Evolutionary conservation across 2,329 filamentous ascomycete genomes (phyloP), one percentile per base, ranked within the genome.

Genomic region (Fusarium sp.): DNA sequence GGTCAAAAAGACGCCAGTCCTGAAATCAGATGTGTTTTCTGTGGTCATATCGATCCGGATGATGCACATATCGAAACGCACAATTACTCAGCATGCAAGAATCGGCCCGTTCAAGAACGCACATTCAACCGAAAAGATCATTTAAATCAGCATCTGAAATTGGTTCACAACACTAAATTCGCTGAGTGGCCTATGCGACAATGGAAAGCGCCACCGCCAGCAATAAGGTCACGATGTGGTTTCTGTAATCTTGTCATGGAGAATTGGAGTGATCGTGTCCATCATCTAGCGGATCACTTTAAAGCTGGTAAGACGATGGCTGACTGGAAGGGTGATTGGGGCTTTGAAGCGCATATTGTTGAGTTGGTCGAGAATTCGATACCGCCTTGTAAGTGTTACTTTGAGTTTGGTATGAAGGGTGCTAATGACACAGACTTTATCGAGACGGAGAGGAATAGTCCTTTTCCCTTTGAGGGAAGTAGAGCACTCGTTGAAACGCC

Each of bases 51-150:
- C 0, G 74, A 80, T 22, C 81, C 81, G 5, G 69, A 77, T 10
- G 57, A 72, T 18, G 64, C 68, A 30, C 82, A 83, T 53, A 72
- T 80, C 1, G 78, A 82, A 16, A 48, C 61, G 0, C 82, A 83
- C 53, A 79, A 81, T 20, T 78, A 79, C 43, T 75, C 76, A 0
- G 77, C 82, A 8, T 90, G 88, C 73, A 83, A 84, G 22, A 85
- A 87, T 24, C 84, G 87, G 11, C 75, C 78, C 0, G 54, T 79
- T 0, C 76, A 78, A 44, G 85, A 87, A 20, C 82, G 82, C 10
- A 82, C 82, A 0, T 83, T 83, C 44, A 82, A 82, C 48, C 67
- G 82, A 5, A 83, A 83, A 58, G 82, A 83, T 25, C 82, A 83
- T 57, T 73, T 83, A 0, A 77, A 80, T 1, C 82, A 83, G 32